Conservation (phyloP, 202 grass and related monocot species). For the Elaeis oleifera region DNA sequence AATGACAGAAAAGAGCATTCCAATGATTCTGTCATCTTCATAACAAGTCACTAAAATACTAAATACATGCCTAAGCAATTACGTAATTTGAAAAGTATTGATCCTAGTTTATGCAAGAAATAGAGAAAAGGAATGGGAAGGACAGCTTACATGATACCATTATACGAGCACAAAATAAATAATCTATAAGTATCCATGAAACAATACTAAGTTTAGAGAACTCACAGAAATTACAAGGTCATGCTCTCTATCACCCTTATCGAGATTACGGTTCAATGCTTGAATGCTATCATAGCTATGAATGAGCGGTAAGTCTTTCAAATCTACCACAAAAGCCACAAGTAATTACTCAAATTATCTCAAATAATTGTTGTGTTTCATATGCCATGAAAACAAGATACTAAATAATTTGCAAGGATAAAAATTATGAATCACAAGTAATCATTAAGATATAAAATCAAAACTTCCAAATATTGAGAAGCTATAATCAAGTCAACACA, state of each 20-base stretch:
- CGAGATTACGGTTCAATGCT: conserved; percentile 68
- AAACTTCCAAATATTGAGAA: too few species aligned
- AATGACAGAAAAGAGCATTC: too few species aligned
- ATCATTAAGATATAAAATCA: too few species aligned
- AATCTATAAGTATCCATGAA: background rate
- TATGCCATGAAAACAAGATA: background rate
- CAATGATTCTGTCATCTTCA: too few species aligned
- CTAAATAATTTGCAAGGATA: conserved; percentile 3
- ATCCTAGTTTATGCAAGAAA: too few species aligned
- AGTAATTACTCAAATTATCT: background rate
- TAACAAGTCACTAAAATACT: too few species aligned
- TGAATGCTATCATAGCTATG: conserved; percentile 97
- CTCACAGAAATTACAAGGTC: conserved; percentile 94
- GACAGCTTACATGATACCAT: too few species aligned
- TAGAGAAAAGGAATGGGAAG: too few species aligned
- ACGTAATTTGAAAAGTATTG: too few species aligned
- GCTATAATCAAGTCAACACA: too few species aligned
- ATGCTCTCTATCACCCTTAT: conserved; percentile 65
- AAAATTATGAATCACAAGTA: background rate
- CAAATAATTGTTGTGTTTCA: too few species aligned
- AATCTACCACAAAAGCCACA: conserved; percentile 39
- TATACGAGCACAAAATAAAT: background rate
- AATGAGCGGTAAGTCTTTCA: conserved; percentile 76
- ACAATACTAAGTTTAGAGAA: conserved; percentile 6
- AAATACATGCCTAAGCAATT: too few species aligned